phyloP scores from a whole-genome alignment of 2,329 filamentous ascomycete species.

The Neurospora sp. region DNA sequence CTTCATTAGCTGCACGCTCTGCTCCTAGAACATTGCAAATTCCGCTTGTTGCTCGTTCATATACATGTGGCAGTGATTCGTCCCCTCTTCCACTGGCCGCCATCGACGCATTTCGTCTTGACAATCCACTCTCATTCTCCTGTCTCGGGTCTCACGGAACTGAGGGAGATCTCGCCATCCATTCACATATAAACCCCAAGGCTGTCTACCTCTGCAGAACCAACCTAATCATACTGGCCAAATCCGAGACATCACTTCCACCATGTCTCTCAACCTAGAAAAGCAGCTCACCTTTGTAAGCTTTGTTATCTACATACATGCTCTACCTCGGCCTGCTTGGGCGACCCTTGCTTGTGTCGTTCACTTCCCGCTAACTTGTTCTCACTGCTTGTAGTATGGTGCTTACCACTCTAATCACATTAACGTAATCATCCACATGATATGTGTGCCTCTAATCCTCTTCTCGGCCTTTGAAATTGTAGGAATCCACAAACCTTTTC shows the following conservation, averaged over 20 bases:
- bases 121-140: not conserved
- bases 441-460: conserved; percentile 68
- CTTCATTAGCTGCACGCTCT: not conserved
- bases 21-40: not conserved
- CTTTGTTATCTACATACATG: conserved; percentile 4
- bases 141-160: not conserved
- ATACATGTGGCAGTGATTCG: not conserved
- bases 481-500: conserved; percentile 25
- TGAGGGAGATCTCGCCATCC: not conserved
- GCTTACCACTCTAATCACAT: conserved; percentile 71
- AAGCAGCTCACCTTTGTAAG: conserved; percentile 75
- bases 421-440: conserved; percentile 71
- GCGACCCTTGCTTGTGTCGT: conserved; percentile 1
- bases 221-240: not conserved
- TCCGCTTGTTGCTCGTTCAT: not conserved
- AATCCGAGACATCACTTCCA: not conserved
- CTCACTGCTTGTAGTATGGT: conserved; percentile 55
- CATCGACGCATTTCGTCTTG: not conserved
- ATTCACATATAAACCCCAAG: not conserved
- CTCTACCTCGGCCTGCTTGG: not conserved
- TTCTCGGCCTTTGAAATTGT: conserved; percentile 64
- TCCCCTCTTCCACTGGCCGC: not conserved
- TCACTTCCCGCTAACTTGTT: not conserved
- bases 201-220: not conserved
- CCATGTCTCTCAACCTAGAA: conserved; percentile 67